Evolutionary conservation across 1,284 basidiomycete species (phyloP).

Genomic region (Dichomitus squalens): DNA sequence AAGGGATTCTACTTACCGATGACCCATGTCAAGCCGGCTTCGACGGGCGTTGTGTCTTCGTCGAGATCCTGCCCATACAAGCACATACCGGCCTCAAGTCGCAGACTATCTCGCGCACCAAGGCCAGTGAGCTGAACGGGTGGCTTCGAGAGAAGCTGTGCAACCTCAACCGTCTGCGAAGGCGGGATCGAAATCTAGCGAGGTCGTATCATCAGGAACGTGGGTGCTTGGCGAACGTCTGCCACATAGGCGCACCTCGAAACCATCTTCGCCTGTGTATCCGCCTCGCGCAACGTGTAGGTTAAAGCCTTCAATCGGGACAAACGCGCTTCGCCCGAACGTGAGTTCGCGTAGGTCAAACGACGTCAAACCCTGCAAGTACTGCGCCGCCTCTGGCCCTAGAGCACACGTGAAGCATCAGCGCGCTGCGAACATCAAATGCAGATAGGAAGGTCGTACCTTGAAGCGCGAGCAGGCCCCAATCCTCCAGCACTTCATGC

Average conservation of each 20-base stretch:
- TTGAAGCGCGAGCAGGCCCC: conserved; percentile 92
- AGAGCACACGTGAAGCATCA: neutral
- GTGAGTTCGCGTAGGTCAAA: conserved; percentile 74
- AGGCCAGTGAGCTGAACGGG: conserved; percentile 90
- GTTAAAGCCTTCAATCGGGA: conserved; percentile 77
- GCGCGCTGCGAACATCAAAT: neutral
- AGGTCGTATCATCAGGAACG: too few species aligned
- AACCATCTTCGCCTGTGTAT: conserved; percentile 99
- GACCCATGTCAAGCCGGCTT: conserved; percentile 92
- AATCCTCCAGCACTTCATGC: conserved; percentile 81
- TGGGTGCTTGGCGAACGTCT: too few species aligned
- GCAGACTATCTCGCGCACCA: conserved; percentile 90
- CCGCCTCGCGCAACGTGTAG: conserved; percentile 95
- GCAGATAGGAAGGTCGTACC: conserved; percentile 44
- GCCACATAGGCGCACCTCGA: conserved; percentile 78
- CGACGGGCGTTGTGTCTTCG: conserved; percentile 85
- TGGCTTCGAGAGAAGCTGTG: conserved; percentile 68
- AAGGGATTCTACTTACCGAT: conserved; percentile 64
- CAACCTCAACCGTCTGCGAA: conserved; percentile 70
- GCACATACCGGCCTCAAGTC: conserved; percentile 98
- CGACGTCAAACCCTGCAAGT: conserved; percentile 75
- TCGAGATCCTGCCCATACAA: conserved; percentile 95
- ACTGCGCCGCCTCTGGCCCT: conserved; percentile 84
- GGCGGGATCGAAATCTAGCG: conserved; percentile 88
- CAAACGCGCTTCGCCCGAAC: conserved; percentile 81